Conservation (phyloP, 2,329 filamentous ascomycete species). For the Aquanectria penicillioides region DNA sequence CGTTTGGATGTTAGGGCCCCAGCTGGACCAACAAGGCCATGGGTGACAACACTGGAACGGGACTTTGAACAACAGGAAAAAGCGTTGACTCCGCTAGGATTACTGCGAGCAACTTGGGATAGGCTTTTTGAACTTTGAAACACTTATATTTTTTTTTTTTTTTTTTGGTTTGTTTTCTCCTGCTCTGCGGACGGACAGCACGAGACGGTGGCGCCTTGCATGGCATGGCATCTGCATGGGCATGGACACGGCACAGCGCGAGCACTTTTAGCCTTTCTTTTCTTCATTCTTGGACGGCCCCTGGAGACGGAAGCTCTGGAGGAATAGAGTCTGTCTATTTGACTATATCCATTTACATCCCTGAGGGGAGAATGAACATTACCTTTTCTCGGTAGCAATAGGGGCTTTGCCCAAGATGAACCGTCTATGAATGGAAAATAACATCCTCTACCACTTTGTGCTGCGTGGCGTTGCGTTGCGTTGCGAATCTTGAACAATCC, state of each 20-base stretch:
- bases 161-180: not conserved
- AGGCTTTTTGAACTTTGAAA: not conserved
- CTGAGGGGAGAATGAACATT: conserved; percentile 8
- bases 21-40: not conserved
- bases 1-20: conserved; percentile 13
- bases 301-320: conserved; percentile 6
- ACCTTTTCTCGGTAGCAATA: conserved; percentile 10
- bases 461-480: not conserved
- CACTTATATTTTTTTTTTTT: not conserved
- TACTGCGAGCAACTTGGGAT: conserved; percentile 2
- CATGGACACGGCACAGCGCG: conserved; percentile 16
- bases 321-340: not conserved
- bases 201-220: conserved; percentile 7
- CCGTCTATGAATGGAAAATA: not conserved
- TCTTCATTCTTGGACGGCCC: conserved; percentile 20
- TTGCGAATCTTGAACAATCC: not conserved
- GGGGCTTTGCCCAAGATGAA: conserved; percentile 6
- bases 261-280: conserved; percentile 13
- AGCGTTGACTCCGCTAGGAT: conserved; percentile 14
- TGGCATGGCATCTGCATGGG: conserved; percentile 3
- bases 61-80: conserved; percentile 4
- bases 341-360: conserved; percentile 4
- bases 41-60: not conserved
- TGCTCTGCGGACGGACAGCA: conserved; percentile 13
- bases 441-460: not conserved